Percentiles rank a stretch among this genome's conserved stretches.
phyloP scores from a whole-genome alignment of 1,284 basidiomycete species.

The Ganoderma multipileum region DNA sequence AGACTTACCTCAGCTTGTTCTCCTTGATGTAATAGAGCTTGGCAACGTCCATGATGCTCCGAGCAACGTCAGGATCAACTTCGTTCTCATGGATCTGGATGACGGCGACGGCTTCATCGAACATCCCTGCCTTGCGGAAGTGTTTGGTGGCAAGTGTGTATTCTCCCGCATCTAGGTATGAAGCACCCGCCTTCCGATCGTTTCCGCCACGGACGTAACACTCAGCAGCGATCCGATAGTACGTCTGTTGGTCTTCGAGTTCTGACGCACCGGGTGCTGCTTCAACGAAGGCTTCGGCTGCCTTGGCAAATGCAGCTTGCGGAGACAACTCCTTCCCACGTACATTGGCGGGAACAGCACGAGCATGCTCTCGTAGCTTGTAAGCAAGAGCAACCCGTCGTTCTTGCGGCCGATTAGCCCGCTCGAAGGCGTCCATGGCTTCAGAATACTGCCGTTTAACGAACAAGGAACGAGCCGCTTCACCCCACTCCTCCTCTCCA shows the following conservation, averaged over 20 bases:
- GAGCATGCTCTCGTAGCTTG: constrained; percentile 49
- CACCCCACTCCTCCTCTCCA: constrained; percentile 56
- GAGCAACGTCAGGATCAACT: constrained; percentile 44
- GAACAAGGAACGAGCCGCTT: constrained; percentile 57
- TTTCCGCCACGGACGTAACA: constrained; percentile 55
- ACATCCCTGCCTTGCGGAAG: constrained; percentile 54
- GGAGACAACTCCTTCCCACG: not conserved
- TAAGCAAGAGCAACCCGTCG: constrained; percentile 55
- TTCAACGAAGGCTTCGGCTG: constrained; percentile 54
- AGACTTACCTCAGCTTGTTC: constrained; percentile 50
- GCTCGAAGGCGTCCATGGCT: constrained; percentile 67
- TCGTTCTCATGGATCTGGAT: constrained; percentile 42
- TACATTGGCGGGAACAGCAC: constrained; percentile 21
- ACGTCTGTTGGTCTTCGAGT: constrained; percentile 40
- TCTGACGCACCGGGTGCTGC: constrained; percentile 39
- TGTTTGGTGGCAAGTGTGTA: constrained; percentile 53
- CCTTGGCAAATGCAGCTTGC: constrained; percentile 47
- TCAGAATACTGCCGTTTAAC: constrained; percentile 59
- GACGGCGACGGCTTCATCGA: constrained; percentile 60
- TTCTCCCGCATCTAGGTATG: constrained; percentile 31
- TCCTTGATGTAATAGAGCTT: constrained; percentile 59
- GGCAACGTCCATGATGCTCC: constrained; percentile 54
- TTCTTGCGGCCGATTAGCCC: constrained; percentile 54
- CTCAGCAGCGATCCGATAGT: constrained; percentile 57
- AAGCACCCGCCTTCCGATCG: constrained; percentile 43